Evolutionary conservation across 2,329 filamentous ascomycete species (phyloP).

Genomic region (Fusarium sp.): DNA sequence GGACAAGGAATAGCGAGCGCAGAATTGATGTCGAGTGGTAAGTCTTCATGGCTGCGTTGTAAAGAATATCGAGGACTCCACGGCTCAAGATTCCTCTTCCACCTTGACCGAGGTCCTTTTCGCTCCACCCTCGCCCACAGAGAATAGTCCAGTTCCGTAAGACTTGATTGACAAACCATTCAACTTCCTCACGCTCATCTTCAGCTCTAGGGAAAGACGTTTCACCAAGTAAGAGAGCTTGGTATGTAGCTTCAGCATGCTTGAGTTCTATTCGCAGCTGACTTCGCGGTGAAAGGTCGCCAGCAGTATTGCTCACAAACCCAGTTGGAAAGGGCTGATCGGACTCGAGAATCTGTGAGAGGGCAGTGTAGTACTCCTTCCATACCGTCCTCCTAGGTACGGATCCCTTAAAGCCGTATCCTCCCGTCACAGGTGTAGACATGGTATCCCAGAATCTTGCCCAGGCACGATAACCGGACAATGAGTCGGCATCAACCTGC

Average conservation of each 20-base stretch:
- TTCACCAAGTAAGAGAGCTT: slow-evolving; percentile 80
- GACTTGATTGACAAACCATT: slow-evolving; percentile 81
- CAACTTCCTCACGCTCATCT: slow-evolving; percentile 81
- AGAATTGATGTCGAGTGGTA: slow-evolving; percentile 94
- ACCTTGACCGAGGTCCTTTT: slow-evolving; percentile 82
- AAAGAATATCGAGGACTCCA: slow-evolving; percentile 86
- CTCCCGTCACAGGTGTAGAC: slow-evolving; percentile 60
- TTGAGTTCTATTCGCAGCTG: slow-evolving; percentile 82
- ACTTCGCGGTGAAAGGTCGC: slow-evolving; percentile 65
- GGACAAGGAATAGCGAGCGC: slow-evolving; percentile 86
- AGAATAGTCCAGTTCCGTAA: slow-evolving; percentile 88
- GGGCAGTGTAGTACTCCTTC: slow-evolving; percentile 83
- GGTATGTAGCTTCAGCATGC: slow-evolving; percentile 81
- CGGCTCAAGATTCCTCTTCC: slow-evolving; percentile 81
- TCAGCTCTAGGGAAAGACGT: slow-evolving; percentile 87
- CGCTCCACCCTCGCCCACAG: slow-evolving; percentile 82
- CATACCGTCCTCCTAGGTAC: slow-evolving; percentile 77
- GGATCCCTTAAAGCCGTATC: slow-evolving; percentile 67
- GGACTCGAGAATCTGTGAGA: slow-evolving; percentile 80
- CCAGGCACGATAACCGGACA: slow-evolving; percentile 74
- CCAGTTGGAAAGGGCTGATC: slow-evolving; percentile 70
- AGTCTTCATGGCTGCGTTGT: slow-evolving; percentile 89
- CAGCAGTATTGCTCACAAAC: slow-evolving; percentile 54
- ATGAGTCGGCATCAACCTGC: slow-evolving; percentile 63
- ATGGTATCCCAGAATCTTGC: slow-evolving; percentile 73